phyloP scores from a whole-genome alignment of 345 rosid genomes.

The Citrus maxima region DNA sequence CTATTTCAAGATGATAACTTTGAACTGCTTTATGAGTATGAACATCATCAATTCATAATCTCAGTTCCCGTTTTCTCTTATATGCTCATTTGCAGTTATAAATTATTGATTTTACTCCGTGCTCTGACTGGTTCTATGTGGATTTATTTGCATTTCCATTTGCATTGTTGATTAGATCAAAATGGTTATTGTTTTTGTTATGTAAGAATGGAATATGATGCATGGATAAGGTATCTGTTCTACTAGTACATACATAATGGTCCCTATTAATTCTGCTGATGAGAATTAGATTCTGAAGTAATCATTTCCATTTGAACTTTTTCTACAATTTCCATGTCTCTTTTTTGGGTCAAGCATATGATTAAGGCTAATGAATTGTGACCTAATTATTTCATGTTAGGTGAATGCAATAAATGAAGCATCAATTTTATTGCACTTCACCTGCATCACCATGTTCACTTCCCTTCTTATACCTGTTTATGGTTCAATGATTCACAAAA shows the following conservation, averaged over 20 bases:
- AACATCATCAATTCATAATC: background rate
- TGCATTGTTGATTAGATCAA: background rate
- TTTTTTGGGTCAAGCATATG: background rate
- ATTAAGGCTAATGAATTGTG: background rate
- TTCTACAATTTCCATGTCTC: no score
- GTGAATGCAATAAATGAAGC: background rate
- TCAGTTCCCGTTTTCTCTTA: background rate
- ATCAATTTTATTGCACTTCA: background rate
- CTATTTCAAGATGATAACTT: background rate
- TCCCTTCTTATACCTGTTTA: background rate
- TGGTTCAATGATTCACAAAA: background rate
- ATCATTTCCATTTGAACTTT: no score
- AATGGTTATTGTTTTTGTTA: no score
- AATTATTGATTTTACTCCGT: background rate
- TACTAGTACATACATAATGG: no score
- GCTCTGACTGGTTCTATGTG: background rate
- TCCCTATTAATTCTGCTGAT: no score
- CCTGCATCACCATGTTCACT: background rate
- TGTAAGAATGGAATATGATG: no score
- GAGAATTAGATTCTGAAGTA: no score
- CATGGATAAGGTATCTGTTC: no score
- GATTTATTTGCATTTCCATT: background rate
- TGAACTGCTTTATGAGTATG: conserved; percentile 12
- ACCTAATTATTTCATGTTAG: background rate
- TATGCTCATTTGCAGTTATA: background rate